phyloP scores from a whole-genome alignment of 352 stramenopile species.

The Pythium vanterpoolii region DNA sequence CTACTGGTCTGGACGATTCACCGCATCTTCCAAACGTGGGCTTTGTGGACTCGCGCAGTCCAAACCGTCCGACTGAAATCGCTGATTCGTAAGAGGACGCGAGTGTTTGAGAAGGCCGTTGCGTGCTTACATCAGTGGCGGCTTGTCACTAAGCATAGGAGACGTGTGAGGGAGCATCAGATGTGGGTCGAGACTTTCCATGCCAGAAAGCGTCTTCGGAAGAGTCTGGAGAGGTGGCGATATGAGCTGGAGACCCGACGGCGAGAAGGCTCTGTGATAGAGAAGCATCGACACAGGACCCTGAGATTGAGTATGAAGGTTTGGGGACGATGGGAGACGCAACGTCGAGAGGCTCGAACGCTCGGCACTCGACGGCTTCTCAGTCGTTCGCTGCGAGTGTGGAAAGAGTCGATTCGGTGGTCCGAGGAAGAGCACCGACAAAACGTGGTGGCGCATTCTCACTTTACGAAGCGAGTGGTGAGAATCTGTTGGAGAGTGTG shows the following conservation, averaged over 20 bases:
- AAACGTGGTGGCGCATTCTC: neutral
- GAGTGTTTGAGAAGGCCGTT: slow-evolving; percentile 33
- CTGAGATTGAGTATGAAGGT: neutral
- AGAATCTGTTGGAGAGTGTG: neutral
- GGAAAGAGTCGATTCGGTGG: neutral
- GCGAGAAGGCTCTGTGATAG: neutral
- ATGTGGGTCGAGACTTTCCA: slow-evolving; percentile 40
- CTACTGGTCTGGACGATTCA: slow-evolving; percentile 20
- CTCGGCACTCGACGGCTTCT: neutral
- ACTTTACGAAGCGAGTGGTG: neutral
- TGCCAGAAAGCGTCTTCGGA: slow-evolving; percentile 19
- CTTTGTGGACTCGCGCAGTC: neutral
- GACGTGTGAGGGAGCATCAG: slow-evolving; percentile 26
- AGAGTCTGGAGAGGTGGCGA: slow-evolving; percentile 28
- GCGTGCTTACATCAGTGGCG: slow-evolving; percentile 47
- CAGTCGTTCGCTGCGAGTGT: neutral
- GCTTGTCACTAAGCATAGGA: slow-evolving; percentile 24
- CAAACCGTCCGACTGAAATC: slow-evolving; percentile 18
- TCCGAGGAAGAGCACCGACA: neutral
- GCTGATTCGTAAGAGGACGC: slow-evolving; percentile 27
- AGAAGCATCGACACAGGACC: neutral
- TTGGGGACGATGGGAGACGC: neutral
- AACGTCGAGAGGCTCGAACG: neutral
- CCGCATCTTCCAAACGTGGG: slow-evolving; percentile 23
- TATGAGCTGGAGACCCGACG: neutral